Conservation (phyloP, 2,329 filamentous ascomycete species). For the Macroventuria anomochaeta region DNA sequence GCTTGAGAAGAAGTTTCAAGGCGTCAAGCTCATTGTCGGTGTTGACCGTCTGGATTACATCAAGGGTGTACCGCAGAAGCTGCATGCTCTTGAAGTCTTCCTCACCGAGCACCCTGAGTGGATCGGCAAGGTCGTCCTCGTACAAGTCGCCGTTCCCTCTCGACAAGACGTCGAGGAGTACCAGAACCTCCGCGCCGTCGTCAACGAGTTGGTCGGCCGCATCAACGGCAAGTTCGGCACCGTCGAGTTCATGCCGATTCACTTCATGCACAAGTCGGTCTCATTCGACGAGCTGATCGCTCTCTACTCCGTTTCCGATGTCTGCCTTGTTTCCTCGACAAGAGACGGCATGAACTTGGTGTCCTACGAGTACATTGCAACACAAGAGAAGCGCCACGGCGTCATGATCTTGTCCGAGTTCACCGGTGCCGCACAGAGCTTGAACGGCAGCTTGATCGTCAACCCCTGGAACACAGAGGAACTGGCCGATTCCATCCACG, state of each 20-base stretch:
- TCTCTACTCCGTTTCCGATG: constrained; percentile 89
- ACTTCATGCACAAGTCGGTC: constrained; percentile 97
- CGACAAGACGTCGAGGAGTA: constrained; percentile 97
- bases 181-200: constrained; percentile 91
- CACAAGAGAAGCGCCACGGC: constrained; percentile 87
- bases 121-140: constrained; percentile 95
- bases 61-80: constrained; percentile 97
- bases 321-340: constrained; percentile 92
- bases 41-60: constrained; percentile 98
- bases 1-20: constrained; percentile 88
- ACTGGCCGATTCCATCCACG: constrained; percentile 88
- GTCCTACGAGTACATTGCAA: constrained; percentile 97
- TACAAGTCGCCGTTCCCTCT: constrained; percentile 94
- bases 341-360: constrained; percentile 99
- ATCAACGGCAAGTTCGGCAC: constrained; percentile 98
- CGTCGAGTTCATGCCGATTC: constrained; percentile 98
- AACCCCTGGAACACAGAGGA: constrained; percentile 99
- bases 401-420: constrained; percentile 97
- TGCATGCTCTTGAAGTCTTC: constrained; percentile 96
- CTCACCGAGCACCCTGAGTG: constrained; percentile 96
- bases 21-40: constrained; percentile 94
- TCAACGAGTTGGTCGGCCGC: constrained; percentile 94
- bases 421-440: constrained; percentile 89
- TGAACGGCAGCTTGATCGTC: constrained; percentile 92
- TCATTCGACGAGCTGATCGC: constrained; percentile 93